Base-by-base conservation (phyloP, 371 early-diverging fungal genomes). In the Rhizopus delemar region DNA sequence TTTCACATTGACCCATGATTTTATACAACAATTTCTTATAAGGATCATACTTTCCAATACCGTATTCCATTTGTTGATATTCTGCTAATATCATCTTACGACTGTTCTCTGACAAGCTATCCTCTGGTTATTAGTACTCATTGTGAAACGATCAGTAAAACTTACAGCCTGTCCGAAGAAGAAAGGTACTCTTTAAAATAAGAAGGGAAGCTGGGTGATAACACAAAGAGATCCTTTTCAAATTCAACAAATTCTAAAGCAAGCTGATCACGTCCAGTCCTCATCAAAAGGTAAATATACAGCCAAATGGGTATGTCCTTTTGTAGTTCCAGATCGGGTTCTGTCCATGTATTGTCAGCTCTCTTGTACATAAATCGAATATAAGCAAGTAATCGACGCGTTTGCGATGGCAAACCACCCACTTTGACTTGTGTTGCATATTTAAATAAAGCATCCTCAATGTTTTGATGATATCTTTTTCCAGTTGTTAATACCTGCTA, bases 21-120 rank as follows among this genome's bases (percentile, higher is more conserved):
- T 92, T 93, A 75, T 89, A 92, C 11, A 97, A 59, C 5, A 94
- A 85, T 4, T 88, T 73, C 71, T 96, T 94, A 83, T 88, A 96
- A 9, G 93, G 93, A 69, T 97, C 97, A 9, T 73, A 77, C 0
- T 67, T 54, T 32, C 71, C 66, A 8, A 70, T 68, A 5, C 73
- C 72, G 55, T 84, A 79, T 34, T 77, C 70, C 52, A 84, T 68
- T n/a, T 68, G 68, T 56, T 77, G 74, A 75, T 86, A 90, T 45
- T 88, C 82, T 4, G 73, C 70, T 15, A 80, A 48, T 2, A 91
- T 65, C 5, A 73, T 69, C 39, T 80, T 79, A 34, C 85, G 78
- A 50, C 75, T 59, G 0, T 70, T 62, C n/a, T 71, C 60, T 3
- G 83, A 76, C 56, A 86, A 57, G 12, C 75, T 70, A 12, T 48